Evolutionary conservation across 1,284 basidiomycete species (phyloP), one percentile per base, ranked within the genome.

Genomic region (Apiotrichum brassicae): DNA sequence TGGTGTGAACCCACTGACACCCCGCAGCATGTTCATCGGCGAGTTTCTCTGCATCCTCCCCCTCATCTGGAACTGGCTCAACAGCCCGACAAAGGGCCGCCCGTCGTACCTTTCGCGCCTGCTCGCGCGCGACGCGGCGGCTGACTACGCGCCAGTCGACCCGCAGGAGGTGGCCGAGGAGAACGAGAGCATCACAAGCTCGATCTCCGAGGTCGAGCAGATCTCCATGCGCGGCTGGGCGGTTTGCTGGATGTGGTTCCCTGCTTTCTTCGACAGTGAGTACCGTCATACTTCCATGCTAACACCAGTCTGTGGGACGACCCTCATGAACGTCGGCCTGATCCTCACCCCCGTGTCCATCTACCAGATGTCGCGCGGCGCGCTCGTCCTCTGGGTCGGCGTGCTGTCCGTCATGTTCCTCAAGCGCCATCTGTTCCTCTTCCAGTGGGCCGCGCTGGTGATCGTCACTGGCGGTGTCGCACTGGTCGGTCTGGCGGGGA

Each of bases 331-430:
- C 64, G 79, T 93, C 61, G 93, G 92, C 50, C 80, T 97, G 46
- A 81, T 97, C 42, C 90, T 94, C 71, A 94, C 90, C 2, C 93
- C 93, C 22, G 94, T 97, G 37, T 95, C 91, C 45, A 91, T 98
- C 63, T 97, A 89, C 78, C 94, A 94, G 76, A 97, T 97, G 94
- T 90, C 87, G 35, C 83, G 95, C 57, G 95, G 95, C 36, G 89
- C 93, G 13, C 82, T 98, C 49, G 94, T 98, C 46, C 81, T 99
- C 46, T 98, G 95, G 76, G 95, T 99, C 56, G 95, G 92, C 33
- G 71, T 91, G 48, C 82, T 97, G 59, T 89, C 86, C 47, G 92
- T 98, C 64, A 73, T 93, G 57, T 98, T 98, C 78, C 82, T 99
- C 50, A 82, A 81, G 48, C 82, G 91, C 14, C 64, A 61, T 28